Conservation (phyloP, 2,329 filamentous ascomycete genomes). For the Neofusicoccum sp. region DNA sequence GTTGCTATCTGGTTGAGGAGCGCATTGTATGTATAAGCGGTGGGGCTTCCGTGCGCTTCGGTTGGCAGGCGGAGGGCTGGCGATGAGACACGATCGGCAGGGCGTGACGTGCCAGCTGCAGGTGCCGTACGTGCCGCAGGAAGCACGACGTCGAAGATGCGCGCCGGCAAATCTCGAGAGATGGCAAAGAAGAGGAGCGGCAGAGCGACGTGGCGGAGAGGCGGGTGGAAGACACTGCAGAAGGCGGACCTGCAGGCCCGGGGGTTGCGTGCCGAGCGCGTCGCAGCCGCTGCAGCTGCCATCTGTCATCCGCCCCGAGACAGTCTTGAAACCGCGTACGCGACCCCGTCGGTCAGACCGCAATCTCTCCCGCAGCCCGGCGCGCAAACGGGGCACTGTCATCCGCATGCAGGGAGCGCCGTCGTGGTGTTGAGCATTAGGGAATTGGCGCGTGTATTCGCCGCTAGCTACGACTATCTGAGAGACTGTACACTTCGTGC, state of each 20-base stretch:
- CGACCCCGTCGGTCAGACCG: constrained; percentile 7
- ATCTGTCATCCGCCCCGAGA: constrained; percentile 6
- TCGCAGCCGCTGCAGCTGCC: constrained; percentile 4
- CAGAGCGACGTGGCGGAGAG: not conserved
- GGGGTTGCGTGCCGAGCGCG: constrained; percentile 9
- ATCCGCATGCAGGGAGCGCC: not conserved
- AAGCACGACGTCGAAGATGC: not conserved
- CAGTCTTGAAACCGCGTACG: constrained; percentile 8
- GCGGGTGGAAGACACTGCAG: not conserved
- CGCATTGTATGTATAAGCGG: not conserved
- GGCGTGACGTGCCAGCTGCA: not conserved
- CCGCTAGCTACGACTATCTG: not conserved
- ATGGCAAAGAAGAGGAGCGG: not conserved
- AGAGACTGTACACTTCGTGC: constrained; percentile 10
- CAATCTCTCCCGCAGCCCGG: not conserved
- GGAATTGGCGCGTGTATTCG: not conserved
- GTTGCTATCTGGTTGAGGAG: not conserved
- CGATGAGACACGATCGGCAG: constrained; percentile 14
- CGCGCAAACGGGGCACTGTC: not conserved
- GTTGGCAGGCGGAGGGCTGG: constrained; percentile 5
- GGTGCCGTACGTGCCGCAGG: not conserved
- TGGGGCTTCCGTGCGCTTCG: not conserved
- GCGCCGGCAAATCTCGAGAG: not conserved
- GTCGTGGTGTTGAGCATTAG: constrained; percentile 5
- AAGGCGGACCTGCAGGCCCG: not conserved